phyloP scores from a whole-genome alignment of 2,329 filamentous ascomycete species.

The Claviceps monticola region DNA sequence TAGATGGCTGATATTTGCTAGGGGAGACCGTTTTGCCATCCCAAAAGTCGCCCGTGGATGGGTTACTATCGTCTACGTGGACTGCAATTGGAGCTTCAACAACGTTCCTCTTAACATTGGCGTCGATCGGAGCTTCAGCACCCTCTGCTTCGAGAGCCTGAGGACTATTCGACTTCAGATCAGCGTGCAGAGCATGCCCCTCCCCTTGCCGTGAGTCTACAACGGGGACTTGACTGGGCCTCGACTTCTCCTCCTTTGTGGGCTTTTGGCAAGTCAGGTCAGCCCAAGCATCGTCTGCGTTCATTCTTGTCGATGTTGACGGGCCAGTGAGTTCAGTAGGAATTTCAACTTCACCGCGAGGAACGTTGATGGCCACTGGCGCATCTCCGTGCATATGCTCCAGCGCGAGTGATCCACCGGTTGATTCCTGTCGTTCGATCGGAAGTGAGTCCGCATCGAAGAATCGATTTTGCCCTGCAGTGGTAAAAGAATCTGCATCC shows the following conservation, averaged over 20 bases:
- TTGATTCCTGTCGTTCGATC: background rate
- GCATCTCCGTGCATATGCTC: conserved; percentile 8
- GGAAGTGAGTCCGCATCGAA: background rate
- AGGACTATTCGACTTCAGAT: background rate
- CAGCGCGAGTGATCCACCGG: background rate
- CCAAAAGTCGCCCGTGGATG: background rate
- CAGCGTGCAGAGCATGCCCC: background rate
- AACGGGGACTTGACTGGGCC: conserved; percentile 10
- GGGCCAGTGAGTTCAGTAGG: background rate
- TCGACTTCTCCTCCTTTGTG: conserved; percentile 18
- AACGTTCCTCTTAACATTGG: background rate
- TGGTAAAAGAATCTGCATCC: background rate
- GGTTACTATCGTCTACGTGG: background rate
- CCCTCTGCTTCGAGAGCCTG: background rate
- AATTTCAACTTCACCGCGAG: background rate
- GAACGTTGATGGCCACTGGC: background rate
- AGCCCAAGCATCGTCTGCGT: background rate
- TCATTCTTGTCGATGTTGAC: conserved; percentile 14
- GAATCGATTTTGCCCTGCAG: background rate
- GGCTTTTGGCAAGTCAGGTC: conserved; percentile 10
- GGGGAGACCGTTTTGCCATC: background rate
- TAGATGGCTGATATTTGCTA: background rate
- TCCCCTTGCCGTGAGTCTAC: background rate
- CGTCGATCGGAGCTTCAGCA: conserved; percentile 1
- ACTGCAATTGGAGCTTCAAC: background rate